phyloP scores from a whole-genome alignment of 441 rosid genomes.

The Brassica hybrid region DNA sequence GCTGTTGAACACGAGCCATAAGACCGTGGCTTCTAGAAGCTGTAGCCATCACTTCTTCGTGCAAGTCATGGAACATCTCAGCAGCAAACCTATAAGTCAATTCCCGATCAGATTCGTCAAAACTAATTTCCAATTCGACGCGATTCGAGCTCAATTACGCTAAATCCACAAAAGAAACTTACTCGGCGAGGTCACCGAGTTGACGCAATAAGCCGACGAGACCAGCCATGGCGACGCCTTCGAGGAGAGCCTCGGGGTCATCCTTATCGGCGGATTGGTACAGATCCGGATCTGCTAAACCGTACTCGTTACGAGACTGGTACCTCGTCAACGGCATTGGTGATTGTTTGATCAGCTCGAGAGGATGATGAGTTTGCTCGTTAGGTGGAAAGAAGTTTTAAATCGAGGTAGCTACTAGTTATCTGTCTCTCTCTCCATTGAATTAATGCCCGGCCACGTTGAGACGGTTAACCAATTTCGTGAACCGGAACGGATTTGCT shows the following conservation, averaged over 20 bases:
- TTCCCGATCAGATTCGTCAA: conserved; percentile 6
- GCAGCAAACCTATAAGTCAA: conserved; percentile 84
- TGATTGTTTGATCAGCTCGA: conserved; percentile 20
- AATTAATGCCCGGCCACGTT: conserved; percentile 23
- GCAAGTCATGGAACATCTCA: conserved; percentile 95
- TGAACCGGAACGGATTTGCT: conserved; percentile 29
- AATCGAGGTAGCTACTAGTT: neutral
- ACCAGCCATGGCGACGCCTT: conserved; percentile 98
- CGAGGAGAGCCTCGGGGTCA: conserved; percentile 96
- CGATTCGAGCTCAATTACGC: conserved; percentile 26
- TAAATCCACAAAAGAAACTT: conserved; percentile 35
- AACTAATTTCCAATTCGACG: neutral
- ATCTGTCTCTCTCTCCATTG: conserved; percentile 27
- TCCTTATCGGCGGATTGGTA: conserved; percentile 78
- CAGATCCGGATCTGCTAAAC: conserved; percentile 95
- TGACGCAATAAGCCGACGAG: conserved; percentile 96
- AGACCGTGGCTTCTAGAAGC: conserved; percentile 96
- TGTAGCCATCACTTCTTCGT: conserved; percentile 90
- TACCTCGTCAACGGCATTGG: conserved; percentile 93
- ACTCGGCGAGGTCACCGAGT: conserved; percentile 99
- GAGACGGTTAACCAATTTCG: conserved; percentile 14
- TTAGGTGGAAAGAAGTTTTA: neutral
- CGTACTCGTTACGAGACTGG: conserved; percentile 81
- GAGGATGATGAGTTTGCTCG: neutral
- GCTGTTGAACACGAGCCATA: conserved; percentile 89